A percentile compares a stretch with the other conserved stretches of the same genome.
Conservation (phyloP, 768 basidiomycete species). For the Mycena albidolilacea region DNA sequence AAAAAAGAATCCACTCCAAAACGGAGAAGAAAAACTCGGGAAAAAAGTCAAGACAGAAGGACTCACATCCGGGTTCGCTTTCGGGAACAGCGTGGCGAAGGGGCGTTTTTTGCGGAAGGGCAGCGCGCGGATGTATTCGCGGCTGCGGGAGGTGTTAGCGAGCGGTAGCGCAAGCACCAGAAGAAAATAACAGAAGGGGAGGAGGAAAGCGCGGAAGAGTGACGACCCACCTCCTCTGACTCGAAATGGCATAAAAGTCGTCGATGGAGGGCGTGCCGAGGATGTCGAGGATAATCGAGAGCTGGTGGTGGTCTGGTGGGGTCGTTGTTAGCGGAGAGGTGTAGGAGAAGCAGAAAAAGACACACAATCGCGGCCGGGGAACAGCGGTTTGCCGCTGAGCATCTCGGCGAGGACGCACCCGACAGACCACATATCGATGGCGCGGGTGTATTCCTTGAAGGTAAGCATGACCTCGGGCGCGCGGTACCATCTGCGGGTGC, state of each 20-base stretch:
- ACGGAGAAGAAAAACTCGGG: constrained; percentile 2
- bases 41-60: constrained; percentile 21
- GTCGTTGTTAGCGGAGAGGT: background rate
- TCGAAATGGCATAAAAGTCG: constrained; percentile 95
- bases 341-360: background rate
- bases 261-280: constrained; percentile 93
- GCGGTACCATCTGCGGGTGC: constrained; percentile 86
- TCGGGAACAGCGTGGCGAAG: constrained; percentile 79
- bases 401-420: constrained; percentile 93
- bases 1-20: background rate
- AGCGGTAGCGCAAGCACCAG: no score
- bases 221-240: constrained; percentile 16
- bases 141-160: constrained; percentile 52
- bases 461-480: constrained; percentile 99
- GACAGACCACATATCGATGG: constrained; percentile 91
- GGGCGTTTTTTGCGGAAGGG: constrained; percentile 89
- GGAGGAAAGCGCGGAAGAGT: background rate
- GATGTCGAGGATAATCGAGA: constrained; percentile 94
- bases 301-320: constrained; percentile 87
- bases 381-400: constrained; percentile 92
- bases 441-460: constrained; percentile 65
- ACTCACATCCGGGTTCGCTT: constrained; percentile 77
- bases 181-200: background rate
- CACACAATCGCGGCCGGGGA: constrained; percentile 95
- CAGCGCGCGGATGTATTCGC: constrained; percentile 91